These are phyloP conservation scores for Fusarium dlaminii DNA, from an alignment of 2,329 filamentous ascomycete genomes.

Conservation along the genomic window DNA sequence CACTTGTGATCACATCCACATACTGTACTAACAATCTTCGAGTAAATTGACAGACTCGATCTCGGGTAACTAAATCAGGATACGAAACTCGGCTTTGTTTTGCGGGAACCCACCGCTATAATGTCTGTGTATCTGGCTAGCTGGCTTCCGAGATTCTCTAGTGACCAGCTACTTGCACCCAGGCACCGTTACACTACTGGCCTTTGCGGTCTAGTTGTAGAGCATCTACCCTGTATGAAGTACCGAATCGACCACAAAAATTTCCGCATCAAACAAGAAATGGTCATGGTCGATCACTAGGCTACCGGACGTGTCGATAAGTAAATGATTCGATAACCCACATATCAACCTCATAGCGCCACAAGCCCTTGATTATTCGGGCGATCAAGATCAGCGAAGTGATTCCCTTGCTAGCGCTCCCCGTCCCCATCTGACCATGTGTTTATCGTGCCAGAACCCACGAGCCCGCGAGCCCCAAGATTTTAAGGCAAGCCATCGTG, in stretches of 20 bases:
- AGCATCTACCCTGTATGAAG: constrained; percentile 2
- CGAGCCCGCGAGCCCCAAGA: constrained; percentile 37
- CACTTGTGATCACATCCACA: not conserved
- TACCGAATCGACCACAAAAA: not conserved
- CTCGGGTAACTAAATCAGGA: constrained; percentile 29
- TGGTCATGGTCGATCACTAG: not conserved
- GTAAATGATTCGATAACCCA: constrained; percentile 32
- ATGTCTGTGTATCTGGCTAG: not conserved
- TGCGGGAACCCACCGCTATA: constrained; percentile 29
- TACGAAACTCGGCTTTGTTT: constrained; percentile 26
- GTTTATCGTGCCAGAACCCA: constrained; percentile 41
- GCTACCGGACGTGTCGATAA: constrained; percentile 3
- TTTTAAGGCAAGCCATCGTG: constrained; percentile 36
- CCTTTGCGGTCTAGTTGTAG: not conserved
- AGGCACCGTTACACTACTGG: constrained; percentile 24
- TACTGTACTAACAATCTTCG: not conserved
- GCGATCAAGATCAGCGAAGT: constrained; percentile 41
- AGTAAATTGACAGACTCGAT: not conserved
- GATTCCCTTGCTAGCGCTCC: constrained; percentile 38
- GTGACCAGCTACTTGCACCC: constrained; percentile 19
- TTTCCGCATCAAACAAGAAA: constrained; percentile 3
- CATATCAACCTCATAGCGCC: constrained; percentile 11
- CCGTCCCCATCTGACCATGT: constrained; percentile 41
- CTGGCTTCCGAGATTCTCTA: constrained; percentile 8
- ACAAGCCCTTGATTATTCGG: constrained; percentile 8